A percentile compares a stretch with the other conserved stretches of the same genome.
Evolutionary conservation across 1,284 basidiomycete genomes (phyloP).

Genomic region (Apiotrichum montevideense): DNA sequence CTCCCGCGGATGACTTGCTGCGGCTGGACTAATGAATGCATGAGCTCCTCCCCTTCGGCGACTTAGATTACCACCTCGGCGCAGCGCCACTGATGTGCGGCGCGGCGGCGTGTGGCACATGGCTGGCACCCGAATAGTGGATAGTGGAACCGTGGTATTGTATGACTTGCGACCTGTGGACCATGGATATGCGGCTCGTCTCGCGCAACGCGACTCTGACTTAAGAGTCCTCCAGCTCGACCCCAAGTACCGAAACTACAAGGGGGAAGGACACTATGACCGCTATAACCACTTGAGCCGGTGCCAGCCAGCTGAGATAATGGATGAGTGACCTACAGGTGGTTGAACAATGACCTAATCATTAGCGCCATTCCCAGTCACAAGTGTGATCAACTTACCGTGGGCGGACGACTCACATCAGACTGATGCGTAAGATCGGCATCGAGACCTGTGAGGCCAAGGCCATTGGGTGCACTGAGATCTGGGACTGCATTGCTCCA

Average conservation of each 20-base stretch:
- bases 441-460: neutral
- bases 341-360: conserved; percentile 19
- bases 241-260: neutral
- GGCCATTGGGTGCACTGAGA: neutral
- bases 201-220: too few species aligned
- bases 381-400: neutral
- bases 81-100: too few species aligned
- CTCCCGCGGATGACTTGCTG: neutral
- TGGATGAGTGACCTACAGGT: conserved; percentile 1
- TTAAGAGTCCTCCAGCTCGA: too few species aligned
- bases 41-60: neutral
- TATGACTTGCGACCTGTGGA: too few species aligned
- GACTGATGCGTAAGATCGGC: neutral
- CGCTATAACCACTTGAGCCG: conserved; percentile 1
- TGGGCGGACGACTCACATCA: neutral
- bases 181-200: too few species aligned
- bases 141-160: too few species aligned
- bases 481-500: neutral
- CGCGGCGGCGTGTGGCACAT: too few species aligned
- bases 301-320: neutral
- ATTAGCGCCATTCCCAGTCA: too few species aligned
- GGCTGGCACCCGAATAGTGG: too few species aligned
- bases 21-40: neutral
- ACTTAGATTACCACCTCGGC: neutral
- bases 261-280: neutral